These are phyloP conservation scores for Pseudoperonospora humuli DNA, from an alignment of 352 stramenopile species.

Conservation along the genomic window DNA sequence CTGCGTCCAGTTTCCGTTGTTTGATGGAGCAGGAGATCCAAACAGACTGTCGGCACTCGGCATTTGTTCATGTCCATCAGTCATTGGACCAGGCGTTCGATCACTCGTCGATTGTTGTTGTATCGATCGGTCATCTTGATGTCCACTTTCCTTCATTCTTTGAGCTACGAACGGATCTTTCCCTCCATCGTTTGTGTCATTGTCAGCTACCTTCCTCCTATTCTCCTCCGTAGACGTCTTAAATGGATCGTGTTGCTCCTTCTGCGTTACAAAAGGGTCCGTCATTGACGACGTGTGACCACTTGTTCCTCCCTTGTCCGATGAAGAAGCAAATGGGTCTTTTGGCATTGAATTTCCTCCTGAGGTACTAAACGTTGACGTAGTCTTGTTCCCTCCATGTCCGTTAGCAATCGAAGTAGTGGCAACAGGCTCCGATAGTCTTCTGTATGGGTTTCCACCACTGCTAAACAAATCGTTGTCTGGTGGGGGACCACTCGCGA, in stretches of 20 bases:
- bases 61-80: slow-evolving; percentile 7
- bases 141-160: slow-evolving; percentile 1
- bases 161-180: slow-evolving; percentile 15
- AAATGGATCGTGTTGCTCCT: slow-evolving; percentile 9
- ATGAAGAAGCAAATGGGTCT: slow-evolving; percentile 4
- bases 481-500: slow-evolving; percentile 14
- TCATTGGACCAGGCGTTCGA: slow-evolving; percentile 6
- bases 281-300: neutral
- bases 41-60: slow-evolving; percentile 27
- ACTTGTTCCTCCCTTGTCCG: neutral
- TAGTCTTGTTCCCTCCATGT: neutral
- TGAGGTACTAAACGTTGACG: neutral
- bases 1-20: slow-evolving; percentile 10
- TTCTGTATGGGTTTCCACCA: slow-evolving; percentile 15
- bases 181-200: neutral
- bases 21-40: slow-evolving; percentile 12
- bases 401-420: neutral
- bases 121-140: slow-evolving; percentile 3
- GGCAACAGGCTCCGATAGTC: slow-evolving; percentile 2
- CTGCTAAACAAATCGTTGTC: slow-evolving; percentile 10
- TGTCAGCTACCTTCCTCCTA: slow-evolving; percentile 9
- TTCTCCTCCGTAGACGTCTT: slow-evolving; percentile 5
- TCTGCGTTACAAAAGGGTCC: slow-evolving; percentile 6
- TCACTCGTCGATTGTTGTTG: slow-evolving; percentile 6
- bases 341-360: neutral